phyloP scores from a whole-genome alignment of 2,329 filamentous ascomycete genomes.

The Hypoxylon sp. region DNA sequence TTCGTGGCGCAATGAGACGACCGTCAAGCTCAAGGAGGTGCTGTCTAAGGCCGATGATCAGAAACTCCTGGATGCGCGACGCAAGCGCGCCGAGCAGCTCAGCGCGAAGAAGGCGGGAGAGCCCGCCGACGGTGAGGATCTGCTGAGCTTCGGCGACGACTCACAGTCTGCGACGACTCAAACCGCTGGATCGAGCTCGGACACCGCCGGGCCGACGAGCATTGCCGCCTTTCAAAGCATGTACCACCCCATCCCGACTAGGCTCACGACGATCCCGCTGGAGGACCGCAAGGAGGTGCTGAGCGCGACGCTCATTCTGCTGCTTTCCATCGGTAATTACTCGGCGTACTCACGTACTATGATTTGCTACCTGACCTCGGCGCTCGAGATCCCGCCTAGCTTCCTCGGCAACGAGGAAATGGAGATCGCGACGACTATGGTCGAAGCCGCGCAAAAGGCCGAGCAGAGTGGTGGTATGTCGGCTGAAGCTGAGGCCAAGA shows the following conservation, averaged over 20 bases:
- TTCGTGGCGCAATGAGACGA: conserved; percentile 79
- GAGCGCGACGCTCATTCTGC: conserved; percentile 75
- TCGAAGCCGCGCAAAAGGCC: conserved; percentile 71
- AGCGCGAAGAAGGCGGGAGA: conserved; percentile 53
- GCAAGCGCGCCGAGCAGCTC: conserved; percentile 58
- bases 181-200: background rate
- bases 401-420: conserved; percentile 77
- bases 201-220: conserved; percentile 20
- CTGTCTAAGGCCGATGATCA: conserved; percentile 63
- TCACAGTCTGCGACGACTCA: conserved; percentile 18
- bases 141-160: conserved; percentile 57
- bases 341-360: conserved; percentile 78
- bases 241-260: conserved; percentile 65
- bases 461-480: conserved; percentile 68
- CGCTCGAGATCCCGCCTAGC: conserved; percentile 70
- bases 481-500: conserved; percentile 80
- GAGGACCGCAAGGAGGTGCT: conserved; percentile 72
- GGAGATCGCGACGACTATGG: conserved; percentile 79
- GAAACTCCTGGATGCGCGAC: conserved; percentile 61
- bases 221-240: conserved; percentile 61
- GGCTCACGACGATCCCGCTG: conserved; percentile 67
- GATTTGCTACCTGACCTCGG: conserved; percentile 74
- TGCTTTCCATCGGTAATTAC: conserved; percentile 80
- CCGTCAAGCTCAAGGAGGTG: conserved; percentile 77
- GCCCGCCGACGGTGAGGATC: conserved; percentile 54